These are phyloP conservation scores for Verticillium tricorpus DNA, from an alignment of 2,329 filamentous ascomycete species.

Conservation along the genomic window DNA sequence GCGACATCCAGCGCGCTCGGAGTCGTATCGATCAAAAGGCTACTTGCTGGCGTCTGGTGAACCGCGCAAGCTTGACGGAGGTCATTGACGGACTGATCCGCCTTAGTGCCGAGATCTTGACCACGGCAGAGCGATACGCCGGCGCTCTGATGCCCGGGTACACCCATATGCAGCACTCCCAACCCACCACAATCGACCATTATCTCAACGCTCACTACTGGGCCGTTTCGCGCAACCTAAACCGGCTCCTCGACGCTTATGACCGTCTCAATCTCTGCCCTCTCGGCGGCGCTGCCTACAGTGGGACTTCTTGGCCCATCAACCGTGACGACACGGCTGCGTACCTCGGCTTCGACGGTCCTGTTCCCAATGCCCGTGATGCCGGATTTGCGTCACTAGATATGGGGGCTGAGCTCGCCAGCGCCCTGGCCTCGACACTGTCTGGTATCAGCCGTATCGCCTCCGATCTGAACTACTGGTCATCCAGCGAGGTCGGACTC, in stretches of 20 bases:
- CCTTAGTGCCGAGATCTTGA: background rate
- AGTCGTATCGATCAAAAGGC: slow-evolving; percentile 1
- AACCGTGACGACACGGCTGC: background rate
- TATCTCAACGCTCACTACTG: slow-evolving; percentile 1
- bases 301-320: slow-evolving; percentile 1
- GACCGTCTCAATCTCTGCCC: background rate
- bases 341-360: background rate
- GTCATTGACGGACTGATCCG: background rate
- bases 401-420: background rate
- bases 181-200: background rate
- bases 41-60: background rate
- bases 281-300: slow-evolving; percentile 1
- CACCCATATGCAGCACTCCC: background rate
- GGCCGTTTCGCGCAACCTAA: background rate
- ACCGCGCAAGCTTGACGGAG: background rate
- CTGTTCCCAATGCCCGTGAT: background rate
- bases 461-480: slow-evolving; percentile 8
- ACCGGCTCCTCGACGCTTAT: background rate
- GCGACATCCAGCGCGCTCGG: background rate
- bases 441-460: slow-evolving; percentile 1
- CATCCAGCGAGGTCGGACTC: slow-evolving; percentile 6
- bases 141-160: background rate
- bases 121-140: background rate
- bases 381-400: background rate
- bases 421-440: background rate